A percentile compares a stretch with the other conserved stretches of the same genome.
phyloP scores from a whole-genome alignment of 75 land plant species.

The Sequoia sempervirens region DNA sequence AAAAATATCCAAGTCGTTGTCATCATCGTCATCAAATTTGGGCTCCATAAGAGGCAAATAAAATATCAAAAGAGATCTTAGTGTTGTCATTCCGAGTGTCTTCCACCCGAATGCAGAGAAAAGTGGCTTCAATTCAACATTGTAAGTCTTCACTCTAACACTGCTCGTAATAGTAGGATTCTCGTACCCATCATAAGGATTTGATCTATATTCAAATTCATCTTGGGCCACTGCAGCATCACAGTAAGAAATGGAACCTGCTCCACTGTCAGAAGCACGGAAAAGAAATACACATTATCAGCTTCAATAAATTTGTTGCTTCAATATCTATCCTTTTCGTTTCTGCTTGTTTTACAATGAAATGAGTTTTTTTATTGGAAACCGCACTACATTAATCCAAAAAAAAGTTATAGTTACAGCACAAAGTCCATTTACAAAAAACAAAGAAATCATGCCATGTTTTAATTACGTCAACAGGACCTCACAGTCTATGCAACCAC shows the following conservation, averaged over 20 bases:
- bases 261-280: constrained; percentile 6
- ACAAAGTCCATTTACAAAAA: background rate
- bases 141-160: constrained; percentile 47
- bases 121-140: constrained; percentile 73
- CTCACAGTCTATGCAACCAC: background rate
- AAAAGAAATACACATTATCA: background rate
- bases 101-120: constrained; percentile 74
- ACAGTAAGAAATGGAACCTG: constrained; percentile 34
- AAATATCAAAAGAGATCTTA: constrained; percentile 74
- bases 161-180: constrained; percentile 21
- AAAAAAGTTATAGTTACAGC: background rate
- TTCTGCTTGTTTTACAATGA: too few relatives aligned
- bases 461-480: background rate
- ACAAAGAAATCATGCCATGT: background rate
- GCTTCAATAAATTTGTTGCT: background rate
- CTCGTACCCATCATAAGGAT: constrained; percentile 13
- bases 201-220: constrained; percentile 26
- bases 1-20: constrained; percentile 54
- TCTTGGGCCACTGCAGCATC: constrained; percentile 45
- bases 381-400: too few relatives aligned
- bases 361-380: background rate
- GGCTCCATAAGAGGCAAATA: constrained; percentile 90
- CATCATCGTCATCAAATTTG: constrained; percentile 37
- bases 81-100: constrained; percentile 52
- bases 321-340: background rate